These are phyloP conservation scores for Meredithiella fracta DNA, from an alignment of 2,329 filamentous ascomycete genomes.

Conservation along the genomic window DNA sequence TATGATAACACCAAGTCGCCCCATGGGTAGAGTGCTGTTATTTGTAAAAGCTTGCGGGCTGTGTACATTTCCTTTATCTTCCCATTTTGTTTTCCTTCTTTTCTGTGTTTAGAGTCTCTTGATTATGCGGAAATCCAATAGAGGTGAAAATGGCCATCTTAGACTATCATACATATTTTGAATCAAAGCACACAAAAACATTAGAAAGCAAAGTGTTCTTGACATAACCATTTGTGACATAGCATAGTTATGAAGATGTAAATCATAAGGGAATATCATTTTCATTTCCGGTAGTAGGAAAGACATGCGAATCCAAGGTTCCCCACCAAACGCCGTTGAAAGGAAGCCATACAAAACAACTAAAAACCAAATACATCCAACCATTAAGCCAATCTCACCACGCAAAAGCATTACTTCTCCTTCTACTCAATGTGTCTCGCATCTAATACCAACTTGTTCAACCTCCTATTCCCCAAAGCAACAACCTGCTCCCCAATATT, in stretches of 20 bases:
- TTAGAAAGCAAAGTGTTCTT: background rate
- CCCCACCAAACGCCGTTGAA: background rate
- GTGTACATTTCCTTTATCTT: background rate
- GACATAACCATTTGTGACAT: background rate
- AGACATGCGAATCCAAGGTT: background rate
- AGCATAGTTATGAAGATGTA: background rate
- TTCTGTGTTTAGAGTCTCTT: background rate
- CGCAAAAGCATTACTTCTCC: too few species aligned
- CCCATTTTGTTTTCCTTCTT: background rate
- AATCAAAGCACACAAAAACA: constrained; percentile 1
- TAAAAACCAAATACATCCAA: background rate
- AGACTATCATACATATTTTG: background rate
- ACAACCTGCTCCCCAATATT: constrained; percentile 35
- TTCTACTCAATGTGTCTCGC: constrained; percentile 32
- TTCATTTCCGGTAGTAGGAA: background rate
- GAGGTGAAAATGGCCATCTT: too few species aligned
- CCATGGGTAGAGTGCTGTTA: too few species aligned
- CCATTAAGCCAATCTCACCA: background rate
- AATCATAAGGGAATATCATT: too few species aligned
- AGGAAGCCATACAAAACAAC: background rate
- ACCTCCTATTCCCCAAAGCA: constrained; percentile 27
- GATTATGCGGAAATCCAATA: too few species aligned
- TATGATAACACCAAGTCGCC: too few species aligned
- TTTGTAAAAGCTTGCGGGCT: too few species aligned
- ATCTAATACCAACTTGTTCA: constrained; percentile 37